Percentiles rank a stretch among this genome's conserved stretches.
Evolutionary conservation across 2,329 filamentous ascomycete genomes (phyloP).

Genomic region (Sclerotinia nivalis): DNA sequence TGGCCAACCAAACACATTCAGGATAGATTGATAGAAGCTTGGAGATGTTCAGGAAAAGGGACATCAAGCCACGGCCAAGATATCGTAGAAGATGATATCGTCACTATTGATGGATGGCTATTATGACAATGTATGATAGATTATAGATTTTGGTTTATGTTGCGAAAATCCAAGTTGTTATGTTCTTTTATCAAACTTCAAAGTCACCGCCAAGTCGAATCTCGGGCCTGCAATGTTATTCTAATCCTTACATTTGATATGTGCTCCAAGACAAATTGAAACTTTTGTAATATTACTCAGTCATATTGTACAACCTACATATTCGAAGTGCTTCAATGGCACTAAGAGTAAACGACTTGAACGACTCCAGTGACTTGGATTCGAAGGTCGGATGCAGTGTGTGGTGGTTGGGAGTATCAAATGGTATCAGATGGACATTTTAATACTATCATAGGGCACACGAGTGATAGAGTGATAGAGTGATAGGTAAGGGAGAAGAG

Average conservation of each 20-base stretch:
- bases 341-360: neutral
- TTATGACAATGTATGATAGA: neutral
- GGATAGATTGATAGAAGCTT: conserved; percentile 39
- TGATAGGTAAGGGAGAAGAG: neutral
- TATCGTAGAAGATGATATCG: conserved; percentile 1
- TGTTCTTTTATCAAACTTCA: too few relatives aligned
- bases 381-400: neutral
- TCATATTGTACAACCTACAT: neutral
- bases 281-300: neutral
- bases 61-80: neutral
- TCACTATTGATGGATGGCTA: conserved; percentile 5
- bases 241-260: neutral
- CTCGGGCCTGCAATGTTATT: too few relatives aligned
- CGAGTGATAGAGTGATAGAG: neutral
- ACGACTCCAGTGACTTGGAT: neutral
- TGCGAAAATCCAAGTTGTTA: neutral
- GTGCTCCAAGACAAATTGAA: neutral
- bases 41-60: conserved; percentile 35
- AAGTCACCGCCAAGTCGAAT: neutral
- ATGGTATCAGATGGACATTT: neutral
- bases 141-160: neutral
- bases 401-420: too few relatives aligned
- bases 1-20: conserved; percentile 43
- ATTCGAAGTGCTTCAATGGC: neutral
- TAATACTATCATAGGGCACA: neutral